These are phyloP conservation scores for Boechera retrofracta DNA, from an alignment of 345 rosid genomes.

Conservation along the genomic window DNA sequence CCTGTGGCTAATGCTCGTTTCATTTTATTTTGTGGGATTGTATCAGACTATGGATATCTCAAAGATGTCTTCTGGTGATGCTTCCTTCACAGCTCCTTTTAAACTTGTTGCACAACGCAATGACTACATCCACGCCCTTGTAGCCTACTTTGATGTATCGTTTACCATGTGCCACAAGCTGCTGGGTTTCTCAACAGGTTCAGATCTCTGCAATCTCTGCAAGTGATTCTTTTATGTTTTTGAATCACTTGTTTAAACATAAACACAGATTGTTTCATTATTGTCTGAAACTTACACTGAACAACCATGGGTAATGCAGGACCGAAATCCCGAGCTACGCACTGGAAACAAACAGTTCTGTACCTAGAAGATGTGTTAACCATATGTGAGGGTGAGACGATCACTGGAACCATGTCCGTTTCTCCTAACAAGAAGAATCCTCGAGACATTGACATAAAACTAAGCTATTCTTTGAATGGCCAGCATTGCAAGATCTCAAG, in stretches of 20 bases:
- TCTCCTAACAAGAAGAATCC: constrained; percentile 91
- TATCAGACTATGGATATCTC: constrained; percentile 96
- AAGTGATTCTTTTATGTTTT: not conserved
- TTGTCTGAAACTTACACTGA: constrained; percentile 15
- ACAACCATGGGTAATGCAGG: constrained; percentile 47
- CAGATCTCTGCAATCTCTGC: constrained; percentile 17
- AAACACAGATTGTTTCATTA: not conserved
- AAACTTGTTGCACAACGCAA: constrained; percentile 95
- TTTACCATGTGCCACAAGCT: constrained; percentile 94
- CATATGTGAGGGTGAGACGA: constrained; percentile 85
- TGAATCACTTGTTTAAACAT: not conserved
- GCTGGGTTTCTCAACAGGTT: constrained; percentile 97
- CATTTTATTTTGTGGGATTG: constrained; percentile 18
- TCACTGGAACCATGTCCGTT: constrained; percentile 87
- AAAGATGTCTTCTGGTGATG: constrained; percentile 93
- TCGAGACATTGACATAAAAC: constrained; percentile 83
- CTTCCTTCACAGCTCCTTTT: constrained; percentile 92
- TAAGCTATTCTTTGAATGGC: constrained; percentile 76
- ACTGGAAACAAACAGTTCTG: constrained; percentile 96
- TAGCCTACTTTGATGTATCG: constrained; percentile 97
- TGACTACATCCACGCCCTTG: constrained; percentile 97
- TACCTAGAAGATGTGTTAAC: constrained; percentile 96
- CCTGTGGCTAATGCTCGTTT: constrained; percentile 27
- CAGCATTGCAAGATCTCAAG: constrained; percentile 63
- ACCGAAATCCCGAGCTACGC: constrained; percentile 78